phyloP scores from a whole-genome alignment of 768 basidiomycete species.

The Pisolithus tinctorius region DNA sequence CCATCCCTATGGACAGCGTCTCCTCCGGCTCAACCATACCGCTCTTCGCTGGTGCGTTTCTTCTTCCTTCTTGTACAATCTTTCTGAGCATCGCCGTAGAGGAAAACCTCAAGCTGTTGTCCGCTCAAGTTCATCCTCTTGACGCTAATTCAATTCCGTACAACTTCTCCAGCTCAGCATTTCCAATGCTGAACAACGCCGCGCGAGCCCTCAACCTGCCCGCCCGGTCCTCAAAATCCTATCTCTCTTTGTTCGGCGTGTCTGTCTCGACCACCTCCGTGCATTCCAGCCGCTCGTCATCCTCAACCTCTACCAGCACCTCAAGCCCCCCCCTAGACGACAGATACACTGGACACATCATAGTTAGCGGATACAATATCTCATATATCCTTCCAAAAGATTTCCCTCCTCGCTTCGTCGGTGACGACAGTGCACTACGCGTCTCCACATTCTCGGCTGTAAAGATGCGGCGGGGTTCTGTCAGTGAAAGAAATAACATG shows the following conservation, averaged over 20 bases:
- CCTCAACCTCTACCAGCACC: slow-evolving; percentile 25
- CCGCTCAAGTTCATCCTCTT: slow-evolving; percentile 70
- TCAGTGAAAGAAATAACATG: slow-evolving; percentile 48
- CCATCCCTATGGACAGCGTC: slow-evolving; percentile 59
- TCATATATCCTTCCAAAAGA: slow-evolving; percentile 70
- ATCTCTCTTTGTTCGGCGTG: slow-evolving; percentile 48
- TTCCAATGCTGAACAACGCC: slow-evolving; percentile 61
- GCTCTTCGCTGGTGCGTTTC: slow-evolving; percentile 57
- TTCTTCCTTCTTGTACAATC: not conserved
- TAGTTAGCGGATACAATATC: slow-evolving; percentile 71
- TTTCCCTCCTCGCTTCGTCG: slow-evolving; percentile 35
- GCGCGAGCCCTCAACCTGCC: slow-evolving; percentile 64
- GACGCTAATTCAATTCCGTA: slow-evolving; percentile 68
- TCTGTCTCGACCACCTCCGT: slow-evolving; percentile 28
- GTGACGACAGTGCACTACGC: slow-evolving; percentile 16
- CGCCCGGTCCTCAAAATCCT: slow-evolving; percentile 52
- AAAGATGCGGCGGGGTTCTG: slow-evolving; percentile 44
- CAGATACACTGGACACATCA: slow-evolving; percentile 67
- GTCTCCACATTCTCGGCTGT: slow-evolving; percentile 20
- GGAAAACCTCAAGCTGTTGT: slow-evolving; percentile 71
- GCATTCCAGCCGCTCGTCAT: slow-evolving; percentile 29
- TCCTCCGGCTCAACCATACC: slow-evolving; percentile 64
- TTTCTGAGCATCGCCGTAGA: slow-evolving; percentile 35
- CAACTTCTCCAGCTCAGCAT: slow-evolving; percentile 59
- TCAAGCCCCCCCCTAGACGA: slow-evolving; percentile 46